A percentile compares a stretch with the other conserved stretches of the same genome.
These are phyloP conservation scores for Hemisphaericaspora xylofermentans DNA, from an alignment of 1,139 yeast species.

Conservation along the genomic window DNA sequence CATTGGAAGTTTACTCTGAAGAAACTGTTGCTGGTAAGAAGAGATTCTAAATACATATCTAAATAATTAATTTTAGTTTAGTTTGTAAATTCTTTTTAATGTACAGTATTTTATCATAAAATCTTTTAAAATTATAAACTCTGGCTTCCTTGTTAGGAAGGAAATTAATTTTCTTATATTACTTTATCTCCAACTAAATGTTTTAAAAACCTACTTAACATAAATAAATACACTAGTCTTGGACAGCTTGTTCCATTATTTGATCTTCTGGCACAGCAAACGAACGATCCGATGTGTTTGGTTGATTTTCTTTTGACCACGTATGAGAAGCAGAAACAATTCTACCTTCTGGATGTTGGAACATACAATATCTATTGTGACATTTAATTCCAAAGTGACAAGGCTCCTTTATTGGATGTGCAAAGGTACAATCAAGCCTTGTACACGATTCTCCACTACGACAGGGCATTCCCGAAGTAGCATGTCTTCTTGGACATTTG, in stretches of 20 bases:
- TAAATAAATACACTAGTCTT: constrained; percentile 19
- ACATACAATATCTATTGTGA: constrained; percentile 66
- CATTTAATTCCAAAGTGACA: constrained; percentile 82
- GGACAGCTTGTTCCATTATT: constrained; percentile 69
- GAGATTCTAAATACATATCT: constrained; percentile 50
- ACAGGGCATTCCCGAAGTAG: constrained; percentile 68
- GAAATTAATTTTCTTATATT: background rate
- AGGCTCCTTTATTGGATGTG: constrained; percentile 75
- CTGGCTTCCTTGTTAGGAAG: background rate
- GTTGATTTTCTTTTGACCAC: constrained; percentile 38
- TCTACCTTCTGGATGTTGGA: constrained; percentile 78
- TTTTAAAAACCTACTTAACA: constrained; percentile 6
- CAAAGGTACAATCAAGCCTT: constrained; percentile 76
- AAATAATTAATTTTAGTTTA: constrained; percentile 5
- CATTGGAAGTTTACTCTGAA: constrained; percentile 91
- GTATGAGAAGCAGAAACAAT: constrained; percentile 34
- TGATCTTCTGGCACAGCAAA: constrained; percentile 81
- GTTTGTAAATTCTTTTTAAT: constrained; percentile 2
- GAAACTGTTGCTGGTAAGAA: constrained; percentile 76
- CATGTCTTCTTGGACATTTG: constrained; percentile 83
- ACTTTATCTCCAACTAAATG: constrained; percentile 11
- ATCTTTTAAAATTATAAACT: constrained; percentile 1
- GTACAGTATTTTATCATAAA: constrained; percentile 1
- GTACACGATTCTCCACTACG: constrained; percentile 78
- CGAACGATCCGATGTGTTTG: constrained; percentile 41